Base-by-base conservation (phyloP, 2,329 filamentous ascomycete genomes). In the Fusarium ramigenum region DNA sequence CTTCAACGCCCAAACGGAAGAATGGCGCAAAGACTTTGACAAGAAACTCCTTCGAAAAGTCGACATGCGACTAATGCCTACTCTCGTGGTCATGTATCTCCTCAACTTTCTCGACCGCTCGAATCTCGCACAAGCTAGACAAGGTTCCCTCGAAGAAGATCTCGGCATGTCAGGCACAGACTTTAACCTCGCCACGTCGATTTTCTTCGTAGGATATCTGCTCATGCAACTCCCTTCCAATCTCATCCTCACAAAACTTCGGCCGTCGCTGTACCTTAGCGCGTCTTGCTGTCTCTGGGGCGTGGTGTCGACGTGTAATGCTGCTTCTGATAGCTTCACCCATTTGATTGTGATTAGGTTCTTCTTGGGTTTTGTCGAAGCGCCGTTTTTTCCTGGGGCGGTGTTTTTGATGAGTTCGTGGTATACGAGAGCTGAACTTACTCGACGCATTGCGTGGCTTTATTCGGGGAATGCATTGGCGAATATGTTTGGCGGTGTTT, bases 201-300 rank as follows among this genome's bases (percentile, higher is more conserved):
- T 89, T 56, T 92, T 92, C 79, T 90, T 89, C 67, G 87, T 90
- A 3, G 86, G 89, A 7, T 91, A 91, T 72, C 80, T 91, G 2
- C 79, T 90, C 18, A 90, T 91, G 85, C 89, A 91, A 76, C 80
- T 91, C 0, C 90, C 89, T 0, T 90, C 88, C 0, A 92, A 91
- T 68, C 82, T 91, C 63, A 75, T 89, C 0, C 80, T 91, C 5
- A 90, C 88, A 0, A 82, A 86, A 7, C 80, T 89, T 36, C 82
- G 84, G 15, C 89, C 89, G 2, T 87, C 86, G 4, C 63, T 87
- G 2, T 91, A 89, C 68, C 83, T 91, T 4, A 83, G 86, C 0
- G 78, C 80, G 1, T 84, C 84, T 1, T 87, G 87, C 77, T 80
- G 83, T 74, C 77, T 81, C 16, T 86, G 77, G 80, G 85, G 77